Evolutionary conservation across 2,329 filamentous ascomycete species (phyloP), one percentile per base, ranked within the genome.

Genomic region (Colletotrichum sp.): DNA sequence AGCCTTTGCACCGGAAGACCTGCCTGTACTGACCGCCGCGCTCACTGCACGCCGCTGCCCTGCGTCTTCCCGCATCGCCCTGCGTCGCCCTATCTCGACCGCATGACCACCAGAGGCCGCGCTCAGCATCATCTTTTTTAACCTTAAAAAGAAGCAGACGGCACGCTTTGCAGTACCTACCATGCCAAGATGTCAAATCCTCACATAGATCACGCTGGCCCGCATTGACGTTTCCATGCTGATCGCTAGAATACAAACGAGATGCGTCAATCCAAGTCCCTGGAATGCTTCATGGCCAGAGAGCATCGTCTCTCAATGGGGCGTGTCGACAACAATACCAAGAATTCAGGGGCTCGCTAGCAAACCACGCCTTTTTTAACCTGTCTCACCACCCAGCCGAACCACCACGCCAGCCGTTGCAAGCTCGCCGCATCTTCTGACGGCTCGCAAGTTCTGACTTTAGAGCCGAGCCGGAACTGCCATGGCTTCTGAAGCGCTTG

Each of bases 381-480:
- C 44, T 49, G 73, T 76, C 63, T 72, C 69, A 69, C 69, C 39
- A 68, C 62, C 28, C 34, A 28, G 30, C 62, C 69, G 30, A 32
- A 55, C 55, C 55, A 75, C 26, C 55, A 63, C 73, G 63, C 55
- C 62, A 57, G 59, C 73, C 69, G 73, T 75, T 68, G 73, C 73
- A 63, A 63, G 57, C 30, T 66, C 13, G 32, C 34, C 59, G 28
- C 55, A 66, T 62, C 59, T 18, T 30, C 44, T 39, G 18, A 24
- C 39, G 39, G 65, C 36, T 65, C 39, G 26, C 44, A 70, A 65
- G 44, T 13, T 65, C 71, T 26, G 44, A 15, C 71, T 71, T 44
- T 66, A 16, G 15, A 55, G 36, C 34, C 28, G 16, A 66, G 49
- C 62, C 60, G 49, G 18, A 57, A 21, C 28, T 39, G 69, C 18